A percentile compares a stretch with the other conserved stretches of the same genome.
phyloP scores from a whole-genome alignment of 805 yeast genomes.

The Candida sonorensis region DNA sequence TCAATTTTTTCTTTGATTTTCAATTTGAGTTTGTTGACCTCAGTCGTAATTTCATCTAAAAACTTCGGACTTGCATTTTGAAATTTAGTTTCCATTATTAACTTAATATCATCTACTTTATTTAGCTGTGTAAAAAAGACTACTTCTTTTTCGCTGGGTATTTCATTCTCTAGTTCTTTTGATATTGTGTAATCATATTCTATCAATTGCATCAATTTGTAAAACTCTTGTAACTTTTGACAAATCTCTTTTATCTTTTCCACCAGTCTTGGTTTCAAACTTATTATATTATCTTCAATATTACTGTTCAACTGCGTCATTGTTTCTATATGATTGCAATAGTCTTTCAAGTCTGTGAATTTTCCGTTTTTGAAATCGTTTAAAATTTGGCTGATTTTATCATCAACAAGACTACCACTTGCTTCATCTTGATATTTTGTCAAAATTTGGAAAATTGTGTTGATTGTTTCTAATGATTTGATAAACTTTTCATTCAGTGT shows the following conservation, averaged over 20 bases:
- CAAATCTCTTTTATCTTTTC: constrained; percentile 19
- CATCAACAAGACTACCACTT: constrained; percentile 8
- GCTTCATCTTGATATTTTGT: constrained; percentile 9
- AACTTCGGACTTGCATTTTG: constrained; percentile 20
- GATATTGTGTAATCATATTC: too few species aligned
- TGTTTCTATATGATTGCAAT: constrained; percentile 16
- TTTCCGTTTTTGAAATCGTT: constrained; percentile 14
- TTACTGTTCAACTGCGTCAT: constrained; percentile 17
- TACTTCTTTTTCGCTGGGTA: constrained; percentile 24
- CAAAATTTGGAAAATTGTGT: constrained; percentile 15
- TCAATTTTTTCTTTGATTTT: constrained; percentile 24
- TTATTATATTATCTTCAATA: constrained; percentile 16
- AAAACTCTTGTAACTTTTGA: constrained; percentile 17
- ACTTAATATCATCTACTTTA: constrained; percentile 20
- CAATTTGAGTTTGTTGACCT: too few species aligned
- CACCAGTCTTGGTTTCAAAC: constrained; percentile 20
- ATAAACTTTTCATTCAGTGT: constrained; percentile 16
- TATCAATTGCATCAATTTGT: too few species aligned
- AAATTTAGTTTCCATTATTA: constrained; percentile 22
- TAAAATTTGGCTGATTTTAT: constrained; percentile 14
- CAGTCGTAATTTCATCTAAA: constrained; percentile 17
- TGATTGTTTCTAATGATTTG: constrained; percentile 20
- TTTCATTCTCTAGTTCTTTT: too few species aligned
- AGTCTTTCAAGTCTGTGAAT: constrained; percentile 12
- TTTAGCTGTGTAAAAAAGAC: constrained; percentile 7